Evolutionary conservation across 257 asterid genomes (phyloP), one percentile per base, ranked within the genome.

Genomic region (Salvia hispanica): DNA sequence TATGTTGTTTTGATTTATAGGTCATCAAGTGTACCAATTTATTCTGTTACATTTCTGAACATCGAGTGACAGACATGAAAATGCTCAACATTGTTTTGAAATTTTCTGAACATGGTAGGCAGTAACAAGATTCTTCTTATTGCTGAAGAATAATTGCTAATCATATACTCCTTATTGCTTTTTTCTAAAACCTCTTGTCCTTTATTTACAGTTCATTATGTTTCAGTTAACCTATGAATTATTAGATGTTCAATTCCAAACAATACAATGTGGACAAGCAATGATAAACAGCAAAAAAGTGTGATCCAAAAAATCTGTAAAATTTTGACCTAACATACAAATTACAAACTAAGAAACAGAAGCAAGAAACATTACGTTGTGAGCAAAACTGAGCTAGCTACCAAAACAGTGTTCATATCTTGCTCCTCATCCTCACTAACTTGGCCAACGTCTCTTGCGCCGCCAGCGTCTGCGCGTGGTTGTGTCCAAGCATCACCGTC

Each of bases 401-500:
- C 14, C 36, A 56, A 61, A 42, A 46, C 66, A 77, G 50, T 66
- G 28, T 34, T 11, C 78, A 87, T 46, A 84, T 87, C 83, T 87
- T 92, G 76, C 96, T 87, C 77, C 96, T 85, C 95, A 89, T 85
- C 79, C 96, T 85, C 7, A 92, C 92, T 58, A 89, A 65, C 77
- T 83, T 89, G 0, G 96, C 96, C 82, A 91, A 60, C 12, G 94
- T 89, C 69, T 92, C 95, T 70, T 92, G 98, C 50, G 96, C 98
- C 73, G 92, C 88, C 64, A 89, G 74, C 0, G 98, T 89, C 52
- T 82, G 95, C 34, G 83, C 82, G 51, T 92, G 95, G 76, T 83
- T 84, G 60, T 87, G 95, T 1, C 97, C 97, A 11, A 91, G 74
- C 97, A 88, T 88, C 72, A 91, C 97, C 1, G 95, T 86, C 77